Conservation (phyloP, 176 grass and related monocot genomes). For the Aegilops sharonensis region DNA sequence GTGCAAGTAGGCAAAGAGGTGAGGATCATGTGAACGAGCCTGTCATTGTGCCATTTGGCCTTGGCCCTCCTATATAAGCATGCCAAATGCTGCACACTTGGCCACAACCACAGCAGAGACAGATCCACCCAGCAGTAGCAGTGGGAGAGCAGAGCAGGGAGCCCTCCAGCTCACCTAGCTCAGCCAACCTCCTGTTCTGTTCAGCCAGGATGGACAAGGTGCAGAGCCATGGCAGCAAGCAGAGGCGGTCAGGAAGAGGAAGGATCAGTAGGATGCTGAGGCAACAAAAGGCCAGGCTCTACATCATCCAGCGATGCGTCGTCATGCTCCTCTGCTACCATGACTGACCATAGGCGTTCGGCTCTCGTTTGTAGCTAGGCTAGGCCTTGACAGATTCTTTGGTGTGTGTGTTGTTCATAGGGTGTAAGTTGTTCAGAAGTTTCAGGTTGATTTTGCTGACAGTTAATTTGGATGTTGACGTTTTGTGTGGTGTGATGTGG, state of each 20-base stretch:
- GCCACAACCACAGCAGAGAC: neutral
- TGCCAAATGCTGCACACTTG: neutral
- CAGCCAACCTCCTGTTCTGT: neutral
- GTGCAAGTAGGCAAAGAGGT: neutral
- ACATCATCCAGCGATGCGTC: conserved; percentile 54
- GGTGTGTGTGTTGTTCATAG: conserved; percentile 35
- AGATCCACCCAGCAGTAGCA: neutral
- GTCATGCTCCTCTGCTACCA: conserved; percentile 69
- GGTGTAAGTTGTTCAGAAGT: conserved; percentile 14
- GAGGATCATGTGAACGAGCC: neutral
- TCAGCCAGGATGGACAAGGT: conserved; percentile 28
- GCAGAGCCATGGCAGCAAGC: conserved; percentile 23
- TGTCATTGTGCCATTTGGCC: neutral
- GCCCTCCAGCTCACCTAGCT: neutral
- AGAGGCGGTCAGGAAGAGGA: conserved; percentile 16
- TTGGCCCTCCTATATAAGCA: neutral
- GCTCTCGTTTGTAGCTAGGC: conserved; percentile 4
- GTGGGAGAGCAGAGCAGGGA: neutral
- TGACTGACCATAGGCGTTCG: conserved; percentile 23
- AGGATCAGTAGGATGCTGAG: conserved; percentile 46
- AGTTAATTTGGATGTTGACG: neutral
- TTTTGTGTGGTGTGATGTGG: neutral
- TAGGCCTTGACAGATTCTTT: conserved; percentile 34
- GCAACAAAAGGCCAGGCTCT: conserved; percentile 55
- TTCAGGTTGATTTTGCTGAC: neutral